phyloP scores from a whole-genome alignment of 805 yeast genomes.

The Lipomyces yamanashiensis region DNA sequence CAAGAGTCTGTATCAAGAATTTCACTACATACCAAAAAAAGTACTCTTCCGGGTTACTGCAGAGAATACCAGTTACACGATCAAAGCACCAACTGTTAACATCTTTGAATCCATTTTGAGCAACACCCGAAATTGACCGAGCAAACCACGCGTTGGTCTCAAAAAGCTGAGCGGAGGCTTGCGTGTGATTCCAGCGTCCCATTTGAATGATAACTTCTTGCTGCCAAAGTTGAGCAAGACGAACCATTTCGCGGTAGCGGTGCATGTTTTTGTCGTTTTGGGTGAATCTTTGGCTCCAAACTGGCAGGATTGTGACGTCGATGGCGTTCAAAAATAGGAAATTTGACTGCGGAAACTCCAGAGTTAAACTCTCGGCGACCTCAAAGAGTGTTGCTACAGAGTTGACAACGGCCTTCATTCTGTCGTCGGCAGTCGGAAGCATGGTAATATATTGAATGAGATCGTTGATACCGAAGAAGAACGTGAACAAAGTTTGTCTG shows the following conservation, averaged over 20 bases:
- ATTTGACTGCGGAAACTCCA: conserved; percentile 27
- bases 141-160: conserved; percentile 33
- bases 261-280: conserved; percentile 18
- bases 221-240: conserved; percentile 24
- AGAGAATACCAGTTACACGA: conserved; percentile 13
- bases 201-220: conserved; percentile 17
- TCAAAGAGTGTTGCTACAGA: conserved; percentile 24
- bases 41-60: conserved; percentile 18
- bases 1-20: not conserved
- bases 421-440: conserved; percentile 7
- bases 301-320: conserved; percentile 33
- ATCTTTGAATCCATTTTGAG: conserved; percentile 17
- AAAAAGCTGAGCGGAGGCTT: conserved; percentile 25
- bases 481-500: conserved; percentile 23
- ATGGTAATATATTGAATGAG: conserved; percentile 23
- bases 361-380: conserved; percentile 20
- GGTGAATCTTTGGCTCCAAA: conserved; percentile 20
- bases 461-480: conserved; percentile 34
- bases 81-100: conserved; percentile 18
- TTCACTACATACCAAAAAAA: conserved; percentile 25
- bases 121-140: conserved; percentile 28
- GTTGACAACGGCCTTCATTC: conserved; percentile 21
- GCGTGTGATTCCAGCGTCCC: conserved; percentile 26
- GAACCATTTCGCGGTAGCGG: conserved; percentile 25
- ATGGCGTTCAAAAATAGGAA: conserved; percentile 24